Evolutionary conservation across 208 protist species (phyloP).

Genomic region (Spongospora subterranea): DNA sequence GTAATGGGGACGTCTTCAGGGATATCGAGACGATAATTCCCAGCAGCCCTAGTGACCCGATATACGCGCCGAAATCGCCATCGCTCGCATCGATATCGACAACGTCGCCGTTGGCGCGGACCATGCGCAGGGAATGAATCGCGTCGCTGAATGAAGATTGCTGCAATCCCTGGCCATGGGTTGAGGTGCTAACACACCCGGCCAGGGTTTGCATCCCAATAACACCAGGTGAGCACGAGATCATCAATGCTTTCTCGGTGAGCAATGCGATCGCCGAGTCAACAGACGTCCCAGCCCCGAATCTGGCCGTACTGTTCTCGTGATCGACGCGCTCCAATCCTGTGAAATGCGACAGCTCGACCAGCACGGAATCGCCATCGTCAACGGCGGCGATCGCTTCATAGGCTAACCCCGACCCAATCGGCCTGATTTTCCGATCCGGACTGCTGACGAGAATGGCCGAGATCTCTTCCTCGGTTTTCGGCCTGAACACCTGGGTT

Average conservation of each 20-base stretch:
- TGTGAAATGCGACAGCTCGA: not conserved
- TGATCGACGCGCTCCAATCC: not conserved
- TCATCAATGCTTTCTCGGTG: not conserved
- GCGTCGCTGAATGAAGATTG: conserved; percentile 4
- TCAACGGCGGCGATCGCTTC: conserved; percentile 45
- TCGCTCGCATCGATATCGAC: conserved; percentile 15
- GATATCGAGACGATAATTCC: conserved; percentile 15
- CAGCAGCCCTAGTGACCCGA: conserved; percentile 12
- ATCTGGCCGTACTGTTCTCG: not conserved
- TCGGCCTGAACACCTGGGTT: not conserved
- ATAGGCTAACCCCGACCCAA: conserved; percentile 30
- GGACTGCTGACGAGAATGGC: not conserved
- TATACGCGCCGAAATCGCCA: not conserved
- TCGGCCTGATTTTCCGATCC: not conserved
- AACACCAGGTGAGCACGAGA: conserved; percentile 14
- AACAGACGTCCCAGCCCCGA: conserved; percentile 44
- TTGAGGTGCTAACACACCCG: not conserved
- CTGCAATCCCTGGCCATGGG: conserved; percentile 32
- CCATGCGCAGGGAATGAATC: not conserved
- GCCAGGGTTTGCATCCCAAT: conserved; percentile 44
- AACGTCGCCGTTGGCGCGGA: not conserved
- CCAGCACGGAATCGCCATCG: not conserved
- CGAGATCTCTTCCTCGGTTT: not conserved
- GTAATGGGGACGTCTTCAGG: not conserved
- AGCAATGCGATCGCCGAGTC: not conserved